phyloP scores from a whole-genome alignment of 345 rosid genomes.

The Rhodamnia argentea region DNA sequence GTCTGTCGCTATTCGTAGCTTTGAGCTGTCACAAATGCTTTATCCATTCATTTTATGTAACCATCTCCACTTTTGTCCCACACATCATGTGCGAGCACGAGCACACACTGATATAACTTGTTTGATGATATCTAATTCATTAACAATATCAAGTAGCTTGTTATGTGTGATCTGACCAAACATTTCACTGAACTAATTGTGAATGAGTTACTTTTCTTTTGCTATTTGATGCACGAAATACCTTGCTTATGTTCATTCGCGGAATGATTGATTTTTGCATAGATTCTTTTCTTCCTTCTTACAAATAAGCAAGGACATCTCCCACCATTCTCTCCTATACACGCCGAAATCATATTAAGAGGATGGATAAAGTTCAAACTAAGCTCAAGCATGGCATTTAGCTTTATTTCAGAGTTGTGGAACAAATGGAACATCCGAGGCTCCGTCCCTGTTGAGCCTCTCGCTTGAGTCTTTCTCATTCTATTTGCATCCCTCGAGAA shows the following conservation, averaged over 20 bases:
- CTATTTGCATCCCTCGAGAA: not conserved
- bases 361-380: too few species aligned
- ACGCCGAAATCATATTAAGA: not conserved
- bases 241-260: not conserved
- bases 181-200: too few species aligned
- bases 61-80: not conserved
- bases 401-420: too few species aligned
- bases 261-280: not conserved
- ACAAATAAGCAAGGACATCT: too few species aligned
- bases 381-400: too few species aligned
- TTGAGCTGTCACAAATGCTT: not conserved
- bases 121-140: too few species aligned
- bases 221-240: rapidly evolving
- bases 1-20: not conserved
- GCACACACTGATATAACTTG: not conserved
- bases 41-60: not conserved
- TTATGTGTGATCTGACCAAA: too few species aligned
- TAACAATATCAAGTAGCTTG: too few species aligned
- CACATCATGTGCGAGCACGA: not conserved
- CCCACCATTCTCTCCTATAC: not conserved
- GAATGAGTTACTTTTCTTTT: not conserved
- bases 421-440: not conserved
- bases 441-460: rapidly evolving
- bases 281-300: too few species aligned
- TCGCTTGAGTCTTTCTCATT: not conserved